Evolutionary conservation across 225 moss, liverwort and hornwort species (phyloP), one percentile per base, ranked within the genome.

Genomic region (Physcomitrium patens): DNA sequence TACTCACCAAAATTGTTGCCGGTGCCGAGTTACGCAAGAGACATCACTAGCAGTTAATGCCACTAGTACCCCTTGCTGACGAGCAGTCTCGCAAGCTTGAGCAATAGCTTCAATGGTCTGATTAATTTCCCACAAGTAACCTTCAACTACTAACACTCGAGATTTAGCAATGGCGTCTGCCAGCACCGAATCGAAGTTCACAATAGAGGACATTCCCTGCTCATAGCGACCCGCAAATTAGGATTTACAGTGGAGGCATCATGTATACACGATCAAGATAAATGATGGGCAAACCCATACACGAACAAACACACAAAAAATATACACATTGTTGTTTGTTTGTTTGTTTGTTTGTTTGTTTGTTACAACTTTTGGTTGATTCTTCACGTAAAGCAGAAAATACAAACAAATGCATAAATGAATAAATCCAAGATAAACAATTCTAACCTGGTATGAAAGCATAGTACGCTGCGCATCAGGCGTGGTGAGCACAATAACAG

Each of bases 401-500:
- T 47, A 12, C 22, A n/a, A 5, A n/a, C 12, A 11, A 37, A 37
- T 37, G 22, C 31, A 48, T 10, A 13, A 57, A 20, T 18, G 12
- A 8, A 37, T 58, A 22, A 41, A 5, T 31, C 7, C 10, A 37
- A 37, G 19, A 7, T 37, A 43, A 22, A 66, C 19, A 9, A 1
- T 53, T 49, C 43, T 68, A 54, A 91, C 93, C 78, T 93, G 93
- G 66, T 93, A 93, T 42, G 93, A 91, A 17, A 93, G 91, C 93
- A 93, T 93, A 12, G 93, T 91, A 41, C 93, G 91, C 71, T 93
- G 93, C 12, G 93, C 93, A 84, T 93, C 93, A 60, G 93, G 93
- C 10, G 93, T 93, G 46, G 91, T 91, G 76, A 91, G 78, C 44
- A 93, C 93, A 69, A 89, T 91, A 8, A 91, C 93, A n/a, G 91